phyloP scores from a whole-genome alignment of 2,329 filamentous ascomycete genomes.

The Penicillium corylophilum region DNA sequence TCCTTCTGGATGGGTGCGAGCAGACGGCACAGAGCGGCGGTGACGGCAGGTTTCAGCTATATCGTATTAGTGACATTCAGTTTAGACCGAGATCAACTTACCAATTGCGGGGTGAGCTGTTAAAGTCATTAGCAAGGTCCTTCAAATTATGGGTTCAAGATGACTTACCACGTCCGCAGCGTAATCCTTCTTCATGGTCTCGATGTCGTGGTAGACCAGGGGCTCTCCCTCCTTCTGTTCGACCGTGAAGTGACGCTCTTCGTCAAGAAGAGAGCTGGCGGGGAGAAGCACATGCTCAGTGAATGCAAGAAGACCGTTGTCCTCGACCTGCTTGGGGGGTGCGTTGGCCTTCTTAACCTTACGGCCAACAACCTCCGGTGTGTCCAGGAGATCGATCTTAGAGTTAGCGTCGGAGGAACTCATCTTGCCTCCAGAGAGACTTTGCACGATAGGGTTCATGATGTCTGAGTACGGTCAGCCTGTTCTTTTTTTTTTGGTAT shows the following conservation, averaged over 20 bases:
- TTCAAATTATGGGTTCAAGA: not conserved
- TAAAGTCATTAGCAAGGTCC: not conserved
- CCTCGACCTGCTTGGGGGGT: constrained; percentile 71
- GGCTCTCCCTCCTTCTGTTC: constrained; percentile 67
- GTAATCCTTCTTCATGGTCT: constrained; percentile 78
- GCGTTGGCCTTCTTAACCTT: constrained; percentile 86
- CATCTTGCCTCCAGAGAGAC: constrained; percentile 83
- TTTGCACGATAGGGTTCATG: constrained; percentile 87
- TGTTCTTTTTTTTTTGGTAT: not conserved
- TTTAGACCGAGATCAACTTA: not conserved
- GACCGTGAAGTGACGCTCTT: constrained; percentile 65
- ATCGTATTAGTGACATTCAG: not conserved
- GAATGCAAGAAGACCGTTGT: constrained; percentile 83
- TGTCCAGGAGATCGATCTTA: constrained; percentile 82
- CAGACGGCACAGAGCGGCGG: constrained; percentile 69
- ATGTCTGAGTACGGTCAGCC: constrained; percentile 44
- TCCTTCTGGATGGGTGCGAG: constrained; percentile 74
- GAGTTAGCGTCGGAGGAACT: constrained; percentile 41
- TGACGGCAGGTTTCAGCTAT: constrained; percentile 76
- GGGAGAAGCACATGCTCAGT: constrained; percentile 85
- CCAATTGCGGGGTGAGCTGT: constrained; percentile 74
- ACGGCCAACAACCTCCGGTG: constrained; percentile 69
- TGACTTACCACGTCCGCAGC: constrained; percentile 67
- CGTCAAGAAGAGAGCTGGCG: constrained; percentile 44
- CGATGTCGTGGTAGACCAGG: constrained; percentile 74